phyloP scores from a whole-genome alignment of 2,329 filamentous ascomycete genomes.

The Penicillium sp. region DNA sequence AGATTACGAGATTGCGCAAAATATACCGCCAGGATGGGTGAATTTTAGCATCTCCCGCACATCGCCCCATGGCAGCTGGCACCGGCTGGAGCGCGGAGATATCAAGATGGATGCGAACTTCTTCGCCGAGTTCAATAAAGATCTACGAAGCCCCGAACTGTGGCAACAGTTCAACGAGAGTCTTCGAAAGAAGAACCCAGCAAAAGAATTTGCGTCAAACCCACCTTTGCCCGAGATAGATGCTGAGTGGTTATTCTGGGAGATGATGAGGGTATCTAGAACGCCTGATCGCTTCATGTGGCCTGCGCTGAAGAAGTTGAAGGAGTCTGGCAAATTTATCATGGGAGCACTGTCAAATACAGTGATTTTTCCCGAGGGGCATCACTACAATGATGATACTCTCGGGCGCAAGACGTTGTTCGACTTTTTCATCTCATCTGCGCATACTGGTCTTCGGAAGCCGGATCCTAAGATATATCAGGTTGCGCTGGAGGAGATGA shows the following conservation, averaged over 20 bases:
- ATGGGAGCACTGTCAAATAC: conserved; percentile 90
- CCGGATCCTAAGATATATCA: conserved; percentile 83
- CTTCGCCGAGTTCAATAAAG: conserved; percentile 75
- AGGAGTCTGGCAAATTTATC: conserved; percentile 67
- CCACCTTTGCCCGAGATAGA: conserved; percentile 76
- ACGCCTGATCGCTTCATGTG: conserved; percentile 85
- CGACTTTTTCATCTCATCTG: conserved; percentile 85
- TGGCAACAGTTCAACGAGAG: conserved; percentile 68
- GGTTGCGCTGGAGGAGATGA: conserved; percentile 69
- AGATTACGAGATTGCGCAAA: conserved; percentile 78
- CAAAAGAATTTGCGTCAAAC: conserved; percentile 33
- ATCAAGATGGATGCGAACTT: conserved; percentile 75
- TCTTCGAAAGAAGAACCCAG: conserved; percentile 35
- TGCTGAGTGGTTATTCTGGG: conserved; percentile 79
- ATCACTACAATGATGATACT: conserved; percentile 66
- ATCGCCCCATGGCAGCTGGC: conserved; percentile 82
- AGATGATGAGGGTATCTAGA: conserved; percentile 81
- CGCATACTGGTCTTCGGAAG: conserved; percentile 86
- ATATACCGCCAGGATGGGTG: conserved; percentile 85
- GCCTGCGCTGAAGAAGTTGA: conserved; percentile 75
- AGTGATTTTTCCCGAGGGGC: conserved; percentile 77
- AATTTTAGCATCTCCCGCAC: conserved; percentile 86
- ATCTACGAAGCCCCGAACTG: conserved; percentile 68
- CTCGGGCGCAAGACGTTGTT: conserved; percentile 71
- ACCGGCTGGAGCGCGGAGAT: conserved; percentile 82